Base-by-base conservation (phyloP, 495 filamentous ascomycete genomes). In the Aspergillus funiculosus region DNA sequence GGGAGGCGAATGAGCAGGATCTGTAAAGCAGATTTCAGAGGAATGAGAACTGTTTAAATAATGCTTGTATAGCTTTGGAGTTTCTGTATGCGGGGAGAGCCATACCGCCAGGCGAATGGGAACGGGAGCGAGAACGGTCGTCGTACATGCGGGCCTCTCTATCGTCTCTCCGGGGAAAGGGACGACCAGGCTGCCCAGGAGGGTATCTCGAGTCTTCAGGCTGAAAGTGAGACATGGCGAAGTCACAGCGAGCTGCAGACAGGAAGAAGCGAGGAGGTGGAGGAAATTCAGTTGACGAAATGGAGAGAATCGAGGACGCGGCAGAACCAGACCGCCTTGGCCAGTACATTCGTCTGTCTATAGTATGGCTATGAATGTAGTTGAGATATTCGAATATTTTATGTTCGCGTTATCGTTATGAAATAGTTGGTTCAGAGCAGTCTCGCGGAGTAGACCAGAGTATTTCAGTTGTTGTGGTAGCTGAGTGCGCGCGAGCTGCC, bases 91-190 rank as follows among this genome's bases (percentile, higher is more conserved):
- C 60, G 63, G 69, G 67, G 72, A 67, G 64, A 61, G 59, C 48
- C 25, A 56, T 68, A 71, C 67, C 67, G 54, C 63, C 62, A 66
- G 64, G 67, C 51, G 71, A 72, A 43, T 60, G 63, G 39, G 70
- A 71, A 52, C 67, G 64, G 5, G 67, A 60, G 32, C 40, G 59
- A 28, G 59, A 62, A 29, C 53, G 63, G 51, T 77, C 75, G 47
- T 75, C 72, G 50, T 78, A 75, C 66, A 75, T 72, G 32, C 66
- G 60, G 39, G 61, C 69, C 26, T 75, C 66, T 20, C 67, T 59
- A 27, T 73, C 64, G 42, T 64, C 58, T 17, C 59, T 60, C 39
- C 58, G 59, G 22, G 57, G 59, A 20, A 59, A 62, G 0, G 61
- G 56, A 47, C 65, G 40, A 17, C 59, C 29, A 6, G 50, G 14